Evolutionary conservation across 108 stramenopile species (phyloP).

Genomic region (Cyclotella distinguenda): DNA sequence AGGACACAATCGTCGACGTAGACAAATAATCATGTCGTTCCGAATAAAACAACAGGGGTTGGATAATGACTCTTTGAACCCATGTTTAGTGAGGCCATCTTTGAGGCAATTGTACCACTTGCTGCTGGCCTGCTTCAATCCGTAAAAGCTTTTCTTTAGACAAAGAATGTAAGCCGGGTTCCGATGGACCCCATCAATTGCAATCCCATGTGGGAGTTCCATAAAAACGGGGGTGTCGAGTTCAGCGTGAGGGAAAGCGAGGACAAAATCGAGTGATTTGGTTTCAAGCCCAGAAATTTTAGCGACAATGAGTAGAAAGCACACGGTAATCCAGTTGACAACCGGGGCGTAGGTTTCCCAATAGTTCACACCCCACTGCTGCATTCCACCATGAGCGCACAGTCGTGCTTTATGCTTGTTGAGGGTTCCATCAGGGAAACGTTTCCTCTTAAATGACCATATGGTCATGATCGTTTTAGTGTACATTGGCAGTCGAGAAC

Average conservation of each 20-base stretch:
- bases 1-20: constrained; percentile 36
- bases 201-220: constrained; percentile 22
- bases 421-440: not conserved
- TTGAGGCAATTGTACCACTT: constrained; percentile 8
- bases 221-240: constrained; percentile 14
- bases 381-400: too few relatives aligned
- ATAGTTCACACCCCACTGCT: too few relatives aligned
- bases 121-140: constrained; percentile 9
- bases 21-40: not conserved
- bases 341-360: constrained; percentile 45
- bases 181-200: not conserved
- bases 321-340: constrained; percentile 31
- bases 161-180: not conserved
- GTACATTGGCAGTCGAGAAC: constrained; percentile 4
- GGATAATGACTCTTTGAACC: not conserved
- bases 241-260: constrained; percentile 29
- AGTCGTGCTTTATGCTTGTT: too few relatives aligned
- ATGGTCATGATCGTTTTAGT: constrained; percentile 23
- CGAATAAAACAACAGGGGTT: constrained; percentile 18
- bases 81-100: constrained; percentile 4
- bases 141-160: constrained; percentile 15
- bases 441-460: constrained; percentile 23
- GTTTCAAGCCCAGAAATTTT: not conserved
- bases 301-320: constrained; percentile 11
- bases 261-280: constrained; percentile 24